Evolutionary conservation across 176 grass and related monocot genomes (phyloP), one percentile per base, ranked within the genome.

Genomic region (Cenchrus fungigraminus): DNA sequence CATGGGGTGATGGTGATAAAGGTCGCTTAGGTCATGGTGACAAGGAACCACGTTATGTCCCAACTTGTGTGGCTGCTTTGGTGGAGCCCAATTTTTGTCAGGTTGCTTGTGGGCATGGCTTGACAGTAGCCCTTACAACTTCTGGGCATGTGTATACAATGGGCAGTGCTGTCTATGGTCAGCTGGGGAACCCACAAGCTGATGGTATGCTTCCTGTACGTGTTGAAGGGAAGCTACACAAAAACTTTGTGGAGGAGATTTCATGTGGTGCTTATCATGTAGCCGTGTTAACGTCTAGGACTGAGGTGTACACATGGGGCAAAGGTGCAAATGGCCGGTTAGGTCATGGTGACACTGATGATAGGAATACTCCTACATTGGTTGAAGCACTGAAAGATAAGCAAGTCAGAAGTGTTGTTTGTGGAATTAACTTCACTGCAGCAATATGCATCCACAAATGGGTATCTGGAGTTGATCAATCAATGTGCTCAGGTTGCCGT

Each of bases 1-100:
- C 97, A 78, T 98, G 97, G 97, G 97, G 97, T 25, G 97, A 98
- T 91, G 93, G 93, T 58, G 97, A 98, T 94, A 98, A 98, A 91
- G 97, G 97, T 45, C 89, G 91, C 79, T 85, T 98, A 89, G 97
- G 97, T 58, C 97, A 98, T 77, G 97, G 97, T 73, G 91, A 98
- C 80, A 95, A 91, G 80, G 93, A 94, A 65, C 82, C 89, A 34
- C 88, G 67, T 71, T 76, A 95, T 77, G 91, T 95, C 17, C 97
- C 97, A 79, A 98, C 97, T 62, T 95, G 93, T 92, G 97, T 98
- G 75, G 88, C 97, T 78, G 86, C 93, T 85, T 94, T 98, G 83
- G 93, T 98, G 54, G 97, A 98, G 63, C 93, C 90, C 29, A 98
- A 95, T 77, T 98, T 95, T 90, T 95, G 97, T 88, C 91, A 98